These are phyloP conservation scores for Pyrenophora graminea DNA, from an alignment of 2,329 filamentous ascomycete genomes.

Conservation along the genomic window DNA sequence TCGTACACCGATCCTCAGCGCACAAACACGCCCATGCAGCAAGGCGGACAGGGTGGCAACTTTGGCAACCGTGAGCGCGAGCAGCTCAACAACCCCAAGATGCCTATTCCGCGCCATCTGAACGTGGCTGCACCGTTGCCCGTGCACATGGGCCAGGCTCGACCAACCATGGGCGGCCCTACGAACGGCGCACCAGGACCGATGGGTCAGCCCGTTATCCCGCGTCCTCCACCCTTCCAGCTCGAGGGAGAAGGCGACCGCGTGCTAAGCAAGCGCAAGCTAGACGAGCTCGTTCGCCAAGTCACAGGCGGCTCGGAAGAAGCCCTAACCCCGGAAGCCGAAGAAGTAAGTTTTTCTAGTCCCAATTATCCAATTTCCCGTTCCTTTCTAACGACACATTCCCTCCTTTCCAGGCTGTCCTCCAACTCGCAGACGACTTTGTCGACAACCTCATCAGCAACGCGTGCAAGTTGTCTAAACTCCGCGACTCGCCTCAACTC, in stretches of 20 bases:
- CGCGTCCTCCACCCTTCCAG: slow-evolving; percentile 79
- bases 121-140: slow-evolving; percentile 73
- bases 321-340: slow-evolving; percentile 84
- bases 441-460: slow-evolving; percentile 86
- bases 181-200: slow-evolving; percentile 77
- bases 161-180: slow-evolving; percentile 83
- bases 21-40: slow-evolving; percentile 42
- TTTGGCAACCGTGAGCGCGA: slow-evolving; percentile 46
- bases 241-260: slow-evolving; percentile 91
- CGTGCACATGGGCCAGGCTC: slow-evolving; percentile 70
- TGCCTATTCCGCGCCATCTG: slow-evolving; percentile 82
- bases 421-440: slow-evolving; percentile 90
- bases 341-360: slow-evolving; percentile 70
- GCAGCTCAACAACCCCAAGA: slow-evolving; percentile 62
- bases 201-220: slow-evolving; percentile 83
- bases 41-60: slow-evolving; percentile 31
- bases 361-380: not conserved
- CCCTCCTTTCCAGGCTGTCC: slow-evolving; percentile 66
- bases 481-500: slow-evolving; percentile 85
- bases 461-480: slow-evolving; percentile 89
- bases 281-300: slow-evolving; percentile 92
- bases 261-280: slow-evolving; percentile 95
- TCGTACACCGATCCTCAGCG: slow-evolving; percentile 45
- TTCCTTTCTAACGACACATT: not conserved
- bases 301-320: slow-evolving; percentile 85